A percentile compares a stretch with the other conserved stretches of the same genome.
Conservation (phyloP, 345 rosid genomes). For the Eucalyptus coolabah region DNA sequence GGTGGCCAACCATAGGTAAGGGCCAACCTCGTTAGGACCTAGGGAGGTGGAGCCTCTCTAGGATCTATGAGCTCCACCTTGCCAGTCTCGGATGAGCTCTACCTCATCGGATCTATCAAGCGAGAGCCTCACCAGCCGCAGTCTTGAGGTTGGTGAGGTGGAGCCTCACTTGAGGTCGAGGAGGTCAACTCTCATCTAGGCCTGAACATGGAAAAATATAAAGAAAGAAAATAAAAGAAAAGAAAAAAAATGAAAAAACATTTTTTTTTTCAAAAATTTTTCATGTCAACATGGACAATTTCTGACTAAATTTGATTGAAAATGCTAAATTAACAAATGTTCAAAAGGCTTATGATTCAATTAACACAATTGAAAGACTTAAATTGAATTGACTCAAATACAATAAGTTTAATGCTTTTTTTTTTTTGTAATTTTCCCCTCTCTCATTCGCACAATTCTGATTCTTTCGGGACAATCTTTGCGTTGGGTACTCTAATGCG, state of each 20-base stretch:
- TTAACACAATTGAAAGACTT: too few species aligned
- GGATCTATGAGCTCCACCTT: not conserved
- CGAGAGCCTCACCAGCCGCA: not conserved
- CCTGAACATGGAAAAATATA: not conserved
- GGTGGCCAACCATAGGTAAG: not conserved
- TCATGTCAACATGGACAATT: too few species aligned
- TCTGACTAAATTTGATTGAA: not conserved
- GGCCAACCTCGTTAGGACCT: not conserved
- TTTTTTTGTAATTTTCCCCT: not conserved
- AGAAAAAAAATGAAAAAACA: too few species aligned
- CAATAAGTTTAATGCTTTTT: not conserved
- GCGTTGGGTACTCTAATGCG: not conserved
- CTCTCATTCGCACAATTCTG: not conserved
- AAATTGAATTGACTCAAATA: not conserved
- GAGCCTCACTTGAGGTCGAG: fast-evolving
- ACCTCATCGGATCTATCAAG: too few species aligned
- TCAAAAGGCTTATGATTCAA: too few species aligned
- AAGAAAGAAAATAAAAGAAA: too few species aligned
- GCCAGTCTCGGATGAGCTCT: too few species aligned
- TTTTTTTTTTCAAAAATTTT: too few species aligned
- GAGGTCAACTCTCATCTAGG: not conserved
- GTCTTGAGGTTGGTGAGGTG: too few species aligned
- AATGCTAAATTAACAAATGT: too few species aligned
- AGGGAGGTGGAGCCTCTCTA: not conserved
- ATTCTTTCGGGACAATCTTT: not conserved